Evolutionary conservation across 768 basidiomycete genomes (phyloP).

Genomic region (Boletales sp.): DNA sequence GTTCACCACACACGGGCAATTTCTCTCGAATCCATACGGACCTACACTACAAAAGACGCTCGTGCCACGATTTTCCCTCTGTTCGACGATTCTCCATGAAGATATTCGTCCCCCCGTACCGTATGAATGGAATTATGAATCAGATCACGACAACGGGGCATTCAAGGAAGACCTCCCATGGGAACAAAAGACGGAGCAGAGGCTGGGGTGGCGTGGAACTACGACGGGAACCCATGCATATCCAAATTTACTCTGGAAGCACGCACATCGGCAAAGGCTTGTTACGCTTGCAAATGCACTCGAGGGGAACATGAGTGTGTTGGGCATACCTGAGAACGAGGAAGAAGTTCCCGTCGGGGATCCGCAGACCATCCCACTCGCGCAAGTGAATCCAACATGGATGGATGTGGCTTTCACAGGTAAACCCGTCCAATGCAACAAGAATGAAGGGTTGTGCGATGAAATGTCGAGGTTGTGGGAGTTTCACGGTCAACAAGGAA

Average conservation of each 20-base stretch:
- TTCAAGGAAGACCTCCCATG: constrained; percentile 54
- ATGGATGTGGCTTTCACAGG: constrained; percentile 62
- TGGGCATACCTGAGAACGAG: constrained; percentile 29
- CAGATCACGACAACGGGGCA: constrained; percentile 26
- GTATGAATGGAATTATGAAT: constrained; percentile 40
- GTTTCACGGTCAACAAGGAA: constrained; percentile 43
- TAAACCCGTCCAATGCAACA: constrained; percentile 39
- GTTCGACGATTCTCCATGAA: constrained; percentile 48
- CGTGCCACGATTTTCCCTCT: constrained; percentile 53
- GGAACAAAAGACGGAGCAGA: constrained; percentile 59
- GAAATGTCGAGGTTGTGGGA: constrained; percentile 45
- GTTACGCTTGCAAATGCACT: constrained; percentile 42
- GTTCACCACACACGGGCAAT: constrained; percentile 46
- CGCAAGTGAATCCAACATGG: constrained; percentile 48
- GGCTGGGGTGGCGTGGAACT: constrained; percentile 69
- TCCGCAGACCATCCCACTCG: constrained; percentile 32
- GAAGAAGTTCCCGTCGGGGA: constrained; percentile 33
- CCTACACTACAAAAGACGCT: constrained; percentile 40
- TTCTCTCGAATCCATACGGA: constrained; percentile 45
- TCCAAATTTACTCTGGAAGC: constrained; percentile 41
- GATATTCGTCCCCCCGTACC: constrained; percentile 47
- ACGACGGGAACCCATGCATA: constrained; percentile 61
- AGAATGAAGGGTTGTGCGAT: constrained; percentile 32
- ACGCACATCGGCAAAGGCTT: constrained; percentile 48
- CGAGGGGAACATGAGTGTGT: constrained; percentile 36